Evolutionary conservation across 768 basidiomycete species (phyloP), one percentile per base, ranked within the genome.

Genomic region (Suillus weaverae): DNA sequence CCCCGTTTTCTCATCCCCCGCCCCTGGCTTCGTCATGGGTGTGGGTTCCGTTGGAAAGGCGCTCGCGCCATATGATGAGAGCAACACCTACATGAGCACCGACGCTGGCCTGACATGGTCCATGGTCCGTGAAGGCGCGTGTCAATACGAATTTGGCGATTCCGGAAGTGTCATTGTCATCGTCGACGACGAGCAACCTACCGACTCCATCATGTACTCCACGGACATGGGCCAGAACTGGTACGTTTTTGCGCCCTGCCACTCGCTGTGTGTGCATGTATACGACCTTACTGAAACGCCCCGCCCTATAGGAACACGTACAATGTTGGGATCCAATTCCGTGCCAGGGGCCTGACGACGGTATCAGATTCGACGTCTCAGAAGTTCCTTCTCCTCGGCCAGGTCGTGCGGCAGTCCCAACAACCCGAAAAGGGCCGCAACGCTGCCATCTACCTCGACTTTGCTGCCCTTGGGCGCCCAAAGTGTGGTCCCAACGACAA

Each of bases 71-170:
- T 98, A 98, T 70, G 87, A 91, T 50, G 89, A 97, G 43, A 89
- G 92, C 71, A 94, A 97, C 70, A 98, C 97, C 0, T 99, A 97
- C 81, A 74, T 99, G 65, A 96, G 94, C 69, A 90, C 84, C 0
- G 94, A 99, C 71, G 95, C 89, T 0, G 97, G 97, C 1, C 69
- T 95, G 16, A 86, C 86, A 6, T 99, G 97, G 97, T 78, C 71
- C 30, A 94, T 94, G 90, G 83, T 89, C 11, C 80, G 81, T 50
- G 79, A 76, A 61, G 88, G 89, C 30, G 92, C 97, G 0, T 89
- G 94, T 73, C 95, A 95, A 77, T 98, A 98, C 71, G 96, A 99
- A 78, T 96, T 99, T 74, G 97, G 97, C 6, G 97, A 97, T 71
- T 83, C 84, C 70, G 97, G 85, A 0, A 91, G 90, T 70, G 85